phyloP scores from a whole-genome alignment of 768 basidiomycete species.

The Auricularia sp. region DNA sequence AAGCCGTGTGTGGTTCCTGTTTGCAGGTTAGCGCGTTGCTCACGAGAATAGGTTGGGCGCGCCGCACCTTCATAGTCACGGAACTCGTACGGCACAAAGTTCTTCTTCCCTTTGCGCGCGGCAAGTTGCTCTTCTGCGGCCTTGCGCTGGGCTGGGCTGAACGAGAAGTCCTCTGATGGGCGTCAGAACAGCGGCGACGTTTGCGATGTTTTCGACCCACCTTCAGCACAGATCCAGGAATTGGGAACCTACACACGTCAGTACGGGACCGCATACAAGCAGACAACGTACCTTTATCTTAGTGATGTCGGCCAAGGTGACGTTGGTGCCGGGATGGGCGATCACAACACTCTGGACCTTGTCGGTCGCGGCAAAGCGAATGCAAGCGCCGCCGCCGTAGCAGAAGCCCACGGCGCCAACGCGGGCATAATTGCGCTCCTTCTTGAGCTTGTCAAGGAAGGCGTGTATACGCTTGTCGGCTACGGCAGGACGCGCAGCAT shows the following conservation, averaged over 20 bases:
- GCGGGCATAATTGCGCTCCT: slow-evolving; percentile 28
- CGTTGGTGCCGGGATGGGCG: slow-evolving; percentile 27
- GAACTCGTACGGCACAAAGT: slow-evolving; percentile 26
- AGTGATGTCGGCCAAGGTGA: slow-evolving; percentile 23
- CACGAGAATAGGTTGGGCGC: neutral
- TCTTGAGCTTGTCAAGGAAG: slow-evolving; percentile 29
- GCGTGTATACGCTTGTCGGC: slow-evolving; percentile 17
- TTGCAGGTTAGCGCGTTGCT: neutral
- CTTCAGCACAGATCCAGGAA: slow-evolving; percentile 28
- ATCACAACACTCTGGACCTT: slow-evolving; percentile 29
- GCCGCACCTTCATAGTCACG: slow-evolving; percentile 24
- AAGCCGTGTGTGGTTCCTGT: slow-evolving; percentile 40
- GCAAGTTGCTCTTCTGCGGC: slow-evolving; percentile 22
- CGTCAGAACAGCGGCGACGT: slow-evolving; percentile 11
- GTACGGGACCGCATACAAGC: neutral
- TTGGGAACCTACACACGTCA: slow-evolving; percentile 12
- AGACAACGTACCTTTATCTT: slow-evolving; percentile 21
- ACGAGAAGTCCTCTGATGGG: neutral
- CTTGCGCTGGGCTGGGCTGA: slow-evolving; percentile 11
- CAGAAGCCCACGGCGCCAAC: slow-evolving; percentile 34
- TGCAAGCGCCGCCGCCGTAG: slow-evolving; percentile 25
- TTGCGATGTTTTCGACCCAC: slow-evolving; percentile 10
- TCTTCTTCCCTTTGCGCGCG: slow-evolving; percentile 18
- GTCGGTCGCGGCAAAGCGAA: slow-evolving; percentile 20
- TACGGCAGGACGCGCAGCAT: slow-evolving; percentile 17